These are phyloP conservation scores for Chaetothyriales sp. DNA, from an alignment of 2,329 filamentous ascomycete genomes.

Conservation along the genomic window DNA sequence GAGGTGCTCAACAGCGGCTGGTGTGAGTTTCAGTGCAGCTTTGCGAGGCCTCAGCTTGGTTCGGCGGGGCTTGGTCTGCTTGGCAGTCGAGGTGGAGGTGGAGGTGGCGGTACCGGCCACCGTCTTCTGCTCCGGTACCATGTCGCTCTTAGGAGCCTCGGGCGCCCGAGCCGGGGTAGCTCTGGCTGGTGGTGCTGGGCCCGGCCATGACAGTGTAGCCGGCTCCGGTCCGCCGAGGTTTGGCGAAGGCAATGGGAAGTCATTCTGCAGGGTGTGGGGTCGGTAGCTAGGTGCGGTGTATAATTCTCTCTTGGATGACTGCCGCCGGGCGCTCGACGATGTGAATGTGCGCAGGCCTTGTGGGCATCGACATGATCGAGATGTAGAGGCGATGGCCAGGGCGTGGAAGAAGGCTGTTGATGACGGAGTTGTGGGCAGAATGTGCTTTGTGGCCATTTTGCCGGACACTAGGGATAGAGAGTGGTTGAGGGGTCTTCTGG, in stretches of 20 bases:
- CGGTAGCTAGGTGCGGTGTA: slow-evolving; percentile 43
- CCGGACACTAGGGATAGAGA: background rate
- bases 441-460: slow-evolving; percentile 28
- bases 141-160: background rate
- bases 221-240: slow-evolving; percentile 45
- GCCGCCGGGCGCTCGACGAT: slow-evolving; percentile 27
- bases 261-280: slow-evolving; percentile 41
- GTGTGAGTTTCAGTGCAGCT: slow-evolving; percentile 76
- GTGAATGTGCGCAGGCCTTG: slow-evolving; percentile 34
- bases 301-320: slow-evolving; percentile 44
- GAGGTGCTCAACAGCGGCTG: slow-evolving; percentile 64
- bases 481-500: no score
- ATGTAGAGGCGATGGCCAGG: slow-evolving; percentile 23
- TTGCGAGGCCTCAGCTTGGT: slow-evolving; percentile 66
- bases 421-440: slow-evolving; percentile 32
- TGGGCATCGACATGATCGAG: slow-evolving; percentile 23
- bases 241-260: slow-evolving; percentile 40
- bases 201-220: slow-evolving; percentile 37
- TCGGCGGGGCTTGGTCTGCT: slow-evolving; percentile 23
- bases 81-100: background rate
- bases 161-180: no score
- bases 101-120: background rate
- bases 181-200: slow-evolving; percentile 13
- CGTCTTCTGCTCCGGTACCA: background rate
- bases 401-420: slow-evolving; percentile 28